phyloP scores from a whole-genome alignment of 257 asterid genomes.

The Ophiorrhiza pumila region DNA sequence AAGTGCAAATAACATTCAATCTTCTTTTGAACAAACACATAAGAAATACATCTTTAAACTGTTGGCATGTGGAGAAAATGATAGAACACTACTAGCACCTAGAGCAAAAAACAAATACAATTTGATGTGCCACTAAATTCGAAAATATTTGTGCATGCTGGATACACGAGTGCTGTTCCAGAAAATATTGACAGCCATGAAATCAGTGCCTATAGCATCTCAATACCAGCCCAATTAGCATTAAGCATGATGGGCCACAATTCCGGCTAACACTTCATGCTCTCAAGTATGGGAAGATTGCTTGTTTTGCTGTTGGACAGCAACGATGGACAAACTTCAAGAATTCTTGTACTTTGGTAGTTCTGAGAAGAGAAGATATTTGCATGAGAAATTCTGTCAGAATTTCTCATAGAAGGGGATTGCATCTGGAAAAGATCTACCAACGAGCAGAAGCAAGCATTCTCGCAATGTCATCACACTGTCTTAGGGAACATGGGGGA shows the following conservation, averaged over 20 bases:
- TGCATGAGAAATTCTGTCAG: neutral
- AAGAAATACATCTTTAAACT: neutral
- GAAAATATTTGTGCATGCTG: no score
- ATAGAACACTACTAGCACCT: no score
- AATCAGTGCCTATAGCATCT: neutral
- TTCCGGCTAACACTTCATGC: neutral
- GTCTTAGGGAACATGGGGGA: neutral
- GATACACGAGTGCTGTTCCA: neutral
- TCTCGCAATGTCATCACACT: neutral
- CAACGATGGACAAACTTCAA: neutral
- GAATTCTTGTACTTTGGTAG: neutral
- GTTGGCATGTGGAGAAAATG: neutral
- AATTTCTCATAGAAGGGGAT: neutral
- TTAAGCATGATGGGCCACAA: neutral
- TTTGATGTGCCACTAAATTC: neutral
- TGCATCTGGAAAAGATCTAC: neutral
- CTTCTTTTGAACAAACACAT: neutral
- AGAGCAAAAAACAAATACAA: no score
- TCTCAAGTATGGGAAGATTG: neutral
- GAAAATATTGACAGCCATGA: neutral
- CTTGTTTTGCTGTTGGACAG: neutral
- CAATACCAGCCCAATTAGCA: neutral
- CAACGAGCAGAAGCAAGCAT: neutral
- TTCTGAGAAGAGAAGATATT: neutral
- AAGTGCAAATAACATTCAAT: no score